Conservation (phyloP, 768 basidiomycete genomes). For the Agaricus sinodeliciosus region DNA sequence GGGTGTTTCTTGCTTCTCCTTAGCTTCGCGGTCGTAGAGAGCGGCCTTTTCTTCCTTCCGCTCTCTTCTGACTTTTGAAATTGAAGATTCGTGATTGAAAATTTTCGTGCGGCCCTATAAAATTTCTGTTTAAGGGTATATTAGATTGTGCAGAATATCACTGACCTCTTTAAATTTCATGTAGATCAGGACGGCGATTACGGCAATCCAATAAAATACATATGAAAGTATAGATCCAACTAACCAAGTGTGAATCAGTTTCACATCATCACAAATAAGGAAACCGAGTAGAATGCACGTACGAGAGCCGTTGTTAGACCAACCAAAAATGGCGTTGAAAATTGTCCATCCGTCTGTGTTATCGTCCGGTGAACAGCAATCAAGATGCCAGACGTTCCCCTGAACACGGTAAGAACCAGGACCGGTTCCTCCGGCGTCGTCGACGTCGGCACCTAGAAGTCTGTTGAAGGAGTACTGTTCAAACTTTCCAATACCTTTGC, state of each 20-base stretch:
- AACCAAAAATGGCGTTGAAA: conserved; percentile 82
- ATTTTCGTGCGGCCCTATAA: conserved; percentile 57
- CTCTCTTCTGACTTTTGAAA: conserved; percentile 20
- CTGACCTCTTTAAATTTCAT: conserved; percentile 60
- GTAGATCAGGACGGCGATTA: conserved; percentile 57
- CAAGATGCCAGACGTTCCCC: conserved; percentile 83
- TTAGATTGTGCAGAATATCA: neutral
- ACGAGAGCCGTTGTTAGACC: conserved; percentile 80
- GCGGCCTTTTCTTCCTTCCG: neutral
- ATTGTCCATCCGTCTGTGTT: conserved; percentile 65
- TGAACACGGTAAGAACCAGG: conserved; percentile 80
- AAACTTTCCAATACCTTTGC: conserved; percentile 68
- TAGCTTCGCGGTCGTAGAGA: neutral
- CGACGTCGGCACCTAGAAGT: conserved; percentile 68
- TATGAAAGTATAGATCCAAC: conserved; percentile 82
- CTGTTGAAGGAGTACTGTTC: conserved; percentile 59
- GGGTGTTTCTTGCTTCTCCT: neutral
- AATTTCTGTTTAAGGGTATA: neutral
- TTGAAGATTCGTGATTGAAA: conserved; percentile 50
- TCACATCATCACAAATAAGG: neutral
- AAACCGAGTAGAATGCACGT: conserved; percentile 15
- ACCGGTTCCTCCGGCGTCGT: conserved; percentile 62
- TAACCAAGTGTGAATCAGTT: conserved; percentile 15
- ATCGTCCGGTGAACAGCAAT: conserved; percentile 70
- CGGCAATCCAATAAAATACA: conserved; percentile 88